Percentiles rank a stretch among this genome's conserved stretches.
These are phyloP conservation scores for Plasmodium coatneyi DNA, from an alignment of 169 alveolate species.

Conservation along the genomic window DNA sequence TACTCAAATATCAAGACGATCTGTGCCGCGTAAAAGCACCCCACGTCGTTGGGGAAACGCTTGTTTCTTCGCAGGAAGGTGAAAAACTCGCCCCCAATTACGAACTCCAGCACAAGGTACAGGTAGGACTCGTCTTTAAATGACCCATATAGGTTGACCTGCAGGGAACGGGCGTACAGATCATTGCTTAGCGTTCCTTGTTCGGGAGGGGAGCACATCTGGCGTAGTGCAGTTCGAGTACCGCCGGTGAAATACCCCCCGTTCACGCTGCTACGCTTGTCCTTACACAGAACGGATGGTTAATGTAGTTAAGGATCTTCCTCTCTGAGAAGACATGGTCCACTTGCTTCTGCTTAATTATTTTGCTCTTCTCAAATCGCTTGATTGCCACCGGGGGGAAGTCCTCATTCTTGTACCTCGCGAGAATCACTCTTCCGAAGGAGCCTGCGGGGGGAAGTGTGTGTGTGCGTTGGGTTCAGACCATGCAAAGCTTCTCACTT, in stretches of 20 bases:
- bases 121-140: slow-evolving; percentile 92
- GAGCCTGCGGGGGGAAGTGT: slow-evolving; percentile 84
- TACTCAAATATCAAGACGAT: slow-evolving; percentile 96
- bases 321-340: slow-evolving; percentile 97
- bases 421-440: slow-evolving; percentile 95
- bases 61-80: slow-evolving; percentile 93
- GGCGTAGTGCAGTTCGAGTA: not conserved
- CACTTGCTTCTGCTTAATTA: slow-evolving; percentile 89
- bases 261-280: slow-evolving; percentile 70
- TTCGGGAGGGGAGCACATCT: too few relatives aligned
- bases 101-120: slow-evolving; percentile 94
- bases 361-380: slow-evolving; percentile 86
- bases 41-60: slow-evolving; percentile 93
- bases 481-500: not conserved
- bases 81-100: slow-evolving; percentile 97
- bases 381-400: slow-evolving; percentile 86
- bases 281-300: slow-evolving; percentile 96
- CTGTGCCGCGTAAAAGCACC: slow-evolving; percentile 95
- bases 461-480: not conserved
- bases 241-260: not conserved
- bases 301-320: slow-evolving; percentile 91
- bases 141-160: slow-evolving; percentile 82
- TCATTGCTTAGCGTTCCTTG: too few relatives aligned
- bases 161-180: not conserved
- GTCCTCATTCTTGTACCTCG: slow-evolving; percentile 82